Percentiles rank a stretch among this genome's conserved stretches.
phyloP scores from a whole-genome alignment of 2,329 filamentous ascomycete species.

The Tolypocladium cylindrosporum region DNA sequence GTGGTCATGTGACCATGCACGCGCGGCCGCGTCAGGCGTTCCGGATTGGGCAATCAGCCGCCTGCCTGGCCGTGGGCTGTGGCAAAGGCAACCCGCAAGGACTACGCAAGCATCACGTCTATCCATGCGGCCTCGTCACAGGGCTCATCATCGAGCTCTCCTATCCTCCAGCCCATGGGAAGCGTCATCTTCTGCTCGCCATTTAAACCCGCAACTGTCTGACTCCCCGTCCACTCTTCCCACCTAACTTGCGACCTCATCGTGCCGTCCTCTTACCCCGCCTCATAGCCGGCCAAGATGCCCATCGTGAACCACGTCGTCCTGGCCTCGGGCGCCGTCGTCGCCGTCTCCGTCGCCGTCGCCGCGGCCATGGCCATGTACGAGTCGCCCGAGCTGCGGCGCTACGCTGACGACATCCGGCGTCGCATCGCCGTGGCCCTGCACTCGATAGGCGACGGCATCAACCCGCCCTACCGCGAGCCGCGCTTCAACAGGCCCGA shows the following conservation, averaged over 20 bases:
- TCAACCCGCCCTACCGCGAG: constrained; percentile 36
- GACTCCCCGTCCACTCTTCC: not conserved
- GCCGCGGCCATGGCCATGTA: constrained; percentile 51
- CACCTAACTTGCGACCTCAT: not conserved
- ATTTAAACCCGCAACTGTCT: not conserved
- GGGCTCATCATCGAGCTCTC: not conserved
- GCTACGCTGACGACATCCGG: constrained; percentile 50
- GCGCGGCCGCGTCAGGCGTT: not conserved
- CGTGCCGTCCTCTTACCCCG: not conserved
- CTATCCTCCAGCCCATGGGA: not conserved
- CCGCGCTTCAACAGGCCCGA: constrained; percentile 57
- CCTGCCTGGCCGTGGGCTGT: not conserved
- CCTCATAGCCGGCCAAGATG: constrained; percentile 25
- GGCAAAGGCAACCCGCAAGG: constrained; percentile 6
- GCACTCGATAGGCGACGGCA: constrained; percentile 47
- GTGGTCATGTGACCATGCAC: constrained; percentile 3
- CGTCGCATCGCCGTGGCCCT: constrained; percentile 51
- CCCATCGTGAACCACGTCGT: constrained; percentile 45
- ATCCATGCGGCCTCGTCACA: constrained; percentile 2
- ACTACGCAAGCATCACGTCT: constrained; percentile 7
- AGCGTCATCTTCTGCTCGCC: not conserved
- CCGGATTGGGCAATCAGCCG: not conserved
- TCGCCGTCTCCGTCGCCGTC: constrained; percentile 47
- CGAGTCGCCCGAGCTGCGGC: constrained; percentile 53
- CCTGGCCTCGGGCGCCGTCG: constrained; percentile 45